phyloP scores from a whole-genome alignment of 2,329 filamentous ascomycete genomes.

The Chrysoporthe puriensis region DNA sequence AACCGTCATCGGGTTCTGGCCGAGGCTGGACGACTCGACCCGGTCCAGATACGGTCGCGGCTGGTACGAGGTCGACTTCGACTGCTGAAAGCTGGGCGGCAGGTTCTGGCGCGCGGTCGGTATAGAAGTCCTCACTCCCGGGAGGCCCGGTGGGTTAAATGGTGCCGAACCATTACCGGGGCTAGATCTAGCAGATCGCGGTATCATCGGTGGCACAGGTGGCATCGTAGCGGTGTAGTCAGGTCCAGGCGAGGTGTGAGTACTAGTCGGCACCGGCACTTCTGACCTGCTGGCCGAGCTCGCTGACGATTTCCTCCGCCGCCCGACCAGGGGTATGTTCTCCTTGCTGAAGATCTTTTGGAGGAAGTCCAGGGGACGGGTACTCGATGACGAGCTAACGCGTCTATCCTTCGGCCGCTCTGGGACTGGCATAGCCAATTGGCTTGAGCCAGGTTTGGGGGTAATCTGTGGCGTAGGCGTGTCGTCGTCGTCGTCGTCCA shows the following conservation, averaged over 20 bases:
- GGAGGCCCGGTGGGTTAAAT: conserved; percentile 35
- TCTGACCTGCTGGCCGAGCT: conserved; percentile 20
- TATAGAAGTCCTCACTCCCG: conserved; percentile 21
- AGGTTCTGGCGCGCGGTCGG: conserved; percentile 16
- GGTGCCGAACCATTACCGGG: conserved; percentile 35
- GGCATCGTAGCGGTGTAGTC: conserved; percentile 17
- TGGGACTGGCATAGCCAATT: conserved; percentile 29
- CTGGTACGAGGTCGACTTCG: conserved; percentile 33
- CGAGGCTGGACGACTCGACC: conserved; percentile 32
- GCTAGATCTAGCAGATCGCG: conserved; percentile 40
- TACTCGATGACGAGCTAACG: conserved; percentile 1
- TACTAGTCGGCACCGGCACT: conserved; percentile 15
- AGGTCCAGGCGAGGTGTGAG: conserved; percentile 19
- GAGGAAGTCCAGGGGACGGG: conserved; percentile 14
- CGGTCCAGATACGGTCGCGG: conserved; percentile 29
- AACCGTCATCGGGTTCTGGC: conserved; percentile 32
- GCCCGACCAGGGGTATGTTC: conserved; percentile 27
- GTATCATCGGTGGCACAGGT: conserved; percentile 16
- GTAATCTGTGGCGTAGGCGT: conserved; percentile 34
- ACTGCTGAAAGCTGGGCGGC: conserved; percentile 32
- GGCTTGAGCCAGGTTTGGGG: conserved; percentile 11
- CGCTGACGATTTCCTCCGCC: conserved; percentile 16
- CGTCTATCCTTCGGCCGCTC: conserved; percentile 23
- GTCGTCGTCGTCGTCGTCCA: conserved; percentile 38
- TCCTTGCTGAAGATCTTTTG: conserved; percentile 31